phyloP scores from a whole-genome alignment of 1,139 yeast species.

The Nakaseomyces glabratus region DNA sequence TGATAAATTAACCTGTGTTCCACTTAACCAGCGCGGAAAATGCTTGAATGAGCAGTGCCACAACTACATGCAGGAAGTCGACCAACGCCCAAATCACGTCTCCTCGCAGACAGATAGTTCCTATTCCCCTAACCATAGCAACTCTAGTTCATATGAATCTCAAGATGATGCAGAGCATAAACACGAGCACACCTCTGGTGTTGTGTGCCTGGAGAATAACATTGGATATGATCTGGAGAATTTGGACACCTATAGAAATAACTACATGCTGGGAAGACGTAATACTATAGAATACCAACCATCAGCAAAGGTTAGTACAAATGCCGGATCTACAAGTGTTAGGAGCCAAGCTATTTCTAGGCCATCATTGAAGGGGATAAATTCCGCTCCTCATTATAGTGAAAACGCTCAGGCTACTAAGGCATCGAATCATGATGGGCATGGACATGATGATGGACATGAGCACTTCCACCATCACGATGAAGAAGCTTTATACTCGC shows the following conservation, averaged over 20 bases:
- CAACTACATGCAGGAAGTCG: no score
- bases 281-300: constrained; percentile 4
- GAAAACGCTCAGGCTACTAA: background rate
- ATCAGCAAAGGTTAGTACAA: background rate
- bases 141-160: background rate
- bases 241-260: constrained; percentile 26
- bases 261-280: constrained; percentile 14
- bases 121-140: constrained; percentile 4
- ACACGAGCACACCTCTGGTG: constrained; percentile 9
- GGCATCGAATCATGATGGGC: background rate
- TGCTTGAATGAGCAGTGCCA: no score
- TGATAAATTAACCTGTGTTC: constrained; percentile 1
- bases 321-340: background rate
- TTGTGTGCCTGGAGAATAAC: constrained; percentile 29
- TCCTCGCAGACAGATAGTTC: no score
- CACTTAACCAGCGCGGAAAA: no score
- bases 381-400: background rate
- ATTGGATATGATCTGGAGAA: constrained; percentile 32
- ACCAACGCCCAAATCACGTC: no score
- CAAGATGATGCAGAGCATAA: constrained; percentile 3
- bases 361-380: background rate
- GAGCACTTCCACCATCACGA: background rate
- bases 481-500: constrained; percentile 32
- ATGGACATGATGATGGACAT: background rate
- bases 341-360: constrained; percentile 4